Percentiles rank a stretch among this genome's conserved stretches.
Evolutionary conservation across 1,139 yeast species (phyloP).

Genomic region (Pichia kudriavzevii): DNA sequence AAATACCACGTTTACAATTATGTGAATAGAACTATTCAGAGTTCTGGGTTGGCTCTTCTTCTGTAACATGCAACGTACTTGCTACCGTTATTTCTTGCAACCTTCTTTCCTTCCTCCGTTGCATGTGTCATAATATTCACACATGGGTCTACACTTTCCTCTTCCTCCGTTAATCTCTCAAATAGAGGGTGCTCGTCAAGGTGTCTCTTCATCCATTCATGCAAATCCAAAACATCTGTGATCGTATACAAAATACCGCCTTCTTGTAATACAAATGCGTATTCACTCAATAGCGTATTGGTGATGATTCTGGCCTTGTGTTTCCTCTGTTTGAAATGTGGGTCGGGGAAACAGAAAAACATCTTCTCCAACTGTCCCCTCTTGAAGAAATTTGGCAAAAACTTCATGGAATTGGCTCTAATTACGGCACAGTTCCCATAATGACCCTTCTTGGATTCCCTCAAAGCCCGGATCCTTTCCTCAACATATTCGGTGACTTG

Average conservation of each 20-base stretch:
- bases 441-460: constrained; percentile 31
- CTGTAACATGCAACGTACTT: constrained; percentile 86
- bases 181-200: constrained; percentile 86
- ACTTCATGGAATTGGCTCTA: constrained; percentile 96
- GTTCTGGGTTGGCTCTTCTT: constrained; percentile 55
- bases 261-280: constrained; percentile 81
- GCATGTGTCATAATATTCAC: constrained; percentile 81
- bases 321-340: constrained; percentile 94
- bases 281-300: constrained; percentile 78
- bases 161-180: constrained; percentile 67
- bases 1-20: not conserved
- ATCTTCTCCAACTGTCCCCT: constrained; percentile 78
- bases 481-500: constrained; percentile 97
- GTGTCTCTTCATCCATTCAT: constrained; percentile 94
- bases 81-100: constrained; percentile 76
- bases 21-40: constrained; percentile 9
- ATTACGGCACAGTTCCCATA: constrained; percentile 84
- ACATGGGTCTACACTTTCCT: constrained; percentile 76
- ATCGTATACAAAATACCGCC: constrained; percentile 90
- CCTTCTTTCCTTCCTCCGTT: constrained; percentile 98
- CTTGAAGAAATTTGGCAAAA: constrained; percentile 84
- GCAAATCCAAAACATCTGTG: constrained; percentile 91
- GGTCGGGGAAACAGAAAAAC: constrained; percentile 98
- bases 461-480: constrained; percentile 83
- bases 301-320: constrained; percentile 96